Evolutionary conservation across 768 basidiomycete genomes (phyloP).

Genomic region (Crassisporium funariophilum): DNA sequence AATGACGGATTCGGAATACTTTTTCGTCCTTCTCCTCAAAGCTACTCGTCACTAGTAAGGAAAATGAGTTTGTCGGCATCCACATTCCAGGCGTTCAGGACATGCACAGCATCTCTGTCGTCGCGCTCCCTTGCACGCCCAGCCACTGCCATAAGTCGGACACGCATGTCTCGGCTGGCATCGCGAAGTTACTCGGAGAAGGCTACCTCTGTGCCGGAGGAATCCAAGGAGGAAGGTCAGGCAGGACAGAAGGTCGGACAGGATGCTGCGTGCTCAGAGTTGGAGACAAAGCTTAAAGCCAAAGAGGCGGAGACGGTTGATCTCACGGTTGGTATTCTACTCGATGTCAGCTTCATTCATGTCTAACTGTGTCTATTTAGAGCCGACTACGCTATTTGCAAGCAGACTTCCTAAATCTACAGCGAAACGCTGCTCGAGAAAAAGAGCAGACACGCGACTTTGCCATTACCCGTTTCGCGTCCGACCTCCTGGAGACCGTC

Average conservation of each 20-base stretch:
- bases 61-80: conserved; percentile 54
- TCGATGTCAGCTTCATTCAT: conserved; percentile 7
- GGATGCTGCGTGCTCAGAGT: conserved; percentile 30
- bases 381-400: conserved; percentile 87
- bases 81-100: conserved; percentile 55
- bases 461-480: conserved; percentile 89
- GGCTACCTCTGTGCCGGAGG: conserved; percentile 31
- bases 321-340: conserved; percentile 62
- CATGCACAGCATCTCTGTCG: conserved; percentile 61
- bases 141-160: conserved; percentile 37
- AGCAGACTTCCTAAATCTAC: conserved; percentile 95
- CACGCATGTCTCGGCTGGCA: conserved; percentile 28
- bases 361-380: conserved; percentile 40
- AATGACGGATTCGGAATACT: conserved; percentile 21
- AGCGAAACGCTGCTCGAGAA: conserved; percentile 88
- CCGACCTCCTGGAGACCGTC: conserved; percentile 86
- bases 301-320: conserved; percentile 84
- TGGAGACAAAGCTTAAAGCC: conserved; percentile 68
- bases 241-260: conserved; percentile 30
- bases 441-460: conserved; percentile 92
- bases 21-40: conserved; percentile 10
- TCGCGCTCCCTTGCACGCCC: conserved; percentile 36
- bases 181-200: conserved; percentile 65
- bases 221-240: conserved; percentile 25
- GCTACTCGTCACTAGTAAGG: conserved; percentile 17